Evolutionary conservation across 139 green algal species (phyloP), one percentile per base, ranked within the genome.

Genomic region (Haematococcus sp.): DNA sequence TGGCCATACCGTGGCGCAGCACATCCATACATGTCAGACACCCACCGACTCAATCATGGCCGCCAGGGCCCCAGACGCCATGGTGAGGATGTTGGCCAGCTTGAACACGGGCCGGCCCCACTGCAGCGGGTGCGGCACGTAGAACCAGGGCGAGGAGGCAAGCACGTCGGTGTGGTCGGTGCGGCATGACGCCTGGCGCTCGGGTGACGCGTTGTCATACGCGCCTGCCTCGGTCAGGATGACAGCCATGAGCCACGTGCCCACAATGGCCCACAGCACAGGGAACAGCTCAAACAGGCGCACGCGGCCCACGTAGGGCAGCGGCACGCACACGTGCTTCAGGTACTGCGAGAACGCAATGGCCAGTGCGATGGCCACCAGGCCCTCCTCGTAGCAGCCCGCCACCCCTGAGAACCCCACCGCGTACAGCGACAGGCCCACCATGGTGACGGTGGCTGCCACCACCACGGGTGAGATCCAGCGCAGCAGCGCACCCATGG

Each of bases 41-140:
- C 85, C 68, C 23, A 90, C 84, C 11, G 81, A 87, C 72, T 93
- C 85, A 4, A 91, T 80, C 71, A 88, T 87, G 7, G 83, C 85
- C 17, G 85, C 76, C 33, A 92, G 81, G 22, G 84, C 79, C 22
- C 84, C 87, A 1, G 83, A 81, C n/a, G 87, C 25, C 81, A 90
- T 87, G 30, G 87, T 87, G 0, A 92, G 49, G 17, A 84, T 76
- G 25, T 58, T 77, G 15, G 69, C 54, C 28, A 64, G 74, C 0
- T 44, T 73, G 68, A 92, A 89, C 60, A 79, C 87, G 49, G 85
- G 83, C 4, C 25, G 15, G 2, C 87, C 87, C 83, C 82, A 92
- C 71, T 92, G 86, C 59, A 76, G 31, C 27, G 71, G 71, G 43
- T 65, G 63, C 43, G 71, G 71, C 60, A 76, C 44, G 71, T 76